These are phyloP conservation scores for Blastobotrys arbuscula DNA, from an alignment of 1,139 yeast species.

Conservation along the genomic window DNA sequence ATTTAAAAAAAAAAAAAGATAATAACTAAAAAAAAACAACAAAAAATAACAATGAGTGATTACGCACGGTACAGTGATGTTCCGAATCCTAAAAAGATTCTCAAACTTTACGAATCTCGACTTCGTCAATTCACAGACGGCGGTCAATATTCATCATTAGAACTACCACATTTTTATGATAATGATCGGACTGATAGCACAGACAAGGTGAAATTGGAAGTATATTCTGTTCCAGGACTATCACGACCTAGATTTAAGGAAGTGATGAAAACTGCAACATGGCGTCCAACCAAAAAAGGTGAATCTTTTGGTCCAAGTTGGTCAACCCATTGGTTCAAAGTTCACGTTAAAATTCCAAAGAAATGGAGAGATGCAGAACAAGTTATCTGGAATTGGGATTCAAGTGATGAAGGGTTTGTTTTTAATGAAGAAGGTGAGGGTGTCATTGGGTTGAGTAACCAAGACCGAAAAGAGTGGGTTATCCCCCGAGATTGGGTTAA, in stretches of 20 bases:
- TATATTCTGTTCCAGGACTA: constrained; percentile 64
- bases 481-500: constrained; percentile 54
- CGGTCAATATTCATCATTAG: constrained; percentile 65
- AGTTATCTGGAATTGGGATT: constrained; percentile 78
- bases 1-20: no score
- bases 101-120: constrained; percentile 69
- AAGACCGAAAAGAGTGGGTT: constrained; percentile 72
- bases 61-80: constrained; percentile 47
- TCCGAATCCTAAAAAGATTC: constrained; percentile 81
- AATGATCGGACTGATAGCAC: constrained; percentile 41
- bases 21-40: not conserved
- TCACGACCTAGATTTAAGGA: constrained; percentile 72
- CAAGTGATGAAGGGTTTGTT: constrained; percentile 78
- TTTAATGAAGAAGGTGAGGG: constrained; percentile 64
- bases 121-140: constrained; percentile 80
- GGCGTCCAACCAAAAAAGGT: constrained; percentile 62
- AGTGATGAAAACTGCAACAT: constrained; percentile 50
- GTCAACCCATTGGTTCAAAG: constrained; percentile 93
- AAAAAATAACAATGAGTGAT: constrained; percentile 9
- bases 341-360: constrained; percentile 56
- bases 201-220: constrained; percentile 46
- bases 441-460: constrained; percentile 81
- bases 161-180: constrained; percentile 80
- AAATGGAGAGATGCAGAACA: constrained; percentile 39
- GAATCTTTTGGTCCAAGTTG: constrained; percentile 90